Evolutionary conservation across 306 rosid species (phyloP).

Genomic region (Psophocarpus tetragonolobus): DNA sequence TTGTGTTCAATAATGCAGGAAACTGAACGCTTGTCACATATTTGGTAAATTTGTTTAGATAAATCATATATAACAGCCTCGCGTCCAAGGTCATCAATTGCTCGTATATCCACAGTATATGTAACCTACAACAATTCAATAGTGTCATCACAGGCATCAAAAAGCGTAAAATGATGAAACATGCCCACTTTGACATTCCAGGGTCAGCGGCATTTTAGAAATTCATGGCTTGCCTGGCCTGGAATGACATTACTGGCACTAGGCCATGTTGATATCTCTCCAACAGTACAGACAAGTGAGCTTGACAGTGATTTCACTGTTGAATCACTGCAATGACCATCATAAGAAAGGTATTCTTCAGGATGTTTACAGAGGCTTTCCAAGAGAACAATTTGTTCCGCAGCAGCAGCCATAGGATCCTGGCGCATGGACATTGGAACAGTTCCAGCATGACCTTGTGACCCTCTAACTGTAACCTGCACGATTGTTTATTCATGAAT

Average conservation of each 20-base stretch:
- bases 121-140: conserved; percentile 62
- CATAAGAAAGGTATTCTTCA: conserved; percentile 66
- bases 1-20: conserved; percentile 79
- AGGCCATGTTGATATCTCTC: conserved; percentile 98
- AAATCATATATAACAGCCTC: conserved; percentile 82
- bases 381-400: conserved; percentile 72
- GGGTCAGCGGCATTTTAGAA: conserved; percentile 25
- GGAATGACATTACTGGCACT: conserved; percentile 99
- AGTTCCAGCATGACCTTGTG: conserved; percentile 97
- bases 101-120: conserved; percentile 84
- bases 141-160: background rate
- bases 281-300: conserved; percentile 95
- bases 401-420: conserved; percentile 89
- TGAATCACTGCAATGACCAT: conserved; percentile 64
- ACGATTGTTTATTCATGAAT: conserved; percentile 13
- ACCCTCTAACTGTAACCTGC: conserved; percentile 88
- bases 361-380: conserved; percentile 87
- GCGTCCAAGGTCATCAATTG: conserved; percentile 85
- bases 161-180: background rate
- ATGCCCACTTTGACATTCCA: conserved; percentile 29
- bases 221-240: conserved; percentile 83
- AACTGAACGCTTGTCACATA: conserved; percentile 84
- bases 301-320: conserved; percentile 69
- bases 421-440: conserved; percentile 97
- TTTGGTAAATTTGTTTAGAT: conserved; percentile 65